Percentiles rank a stretch among this genome's conserved stretches.
Evolutionary conservation across 2,329 filamentous ascomycete genomes (phyloP).

Genomic region (Nannizzia gypsea): DNA sequence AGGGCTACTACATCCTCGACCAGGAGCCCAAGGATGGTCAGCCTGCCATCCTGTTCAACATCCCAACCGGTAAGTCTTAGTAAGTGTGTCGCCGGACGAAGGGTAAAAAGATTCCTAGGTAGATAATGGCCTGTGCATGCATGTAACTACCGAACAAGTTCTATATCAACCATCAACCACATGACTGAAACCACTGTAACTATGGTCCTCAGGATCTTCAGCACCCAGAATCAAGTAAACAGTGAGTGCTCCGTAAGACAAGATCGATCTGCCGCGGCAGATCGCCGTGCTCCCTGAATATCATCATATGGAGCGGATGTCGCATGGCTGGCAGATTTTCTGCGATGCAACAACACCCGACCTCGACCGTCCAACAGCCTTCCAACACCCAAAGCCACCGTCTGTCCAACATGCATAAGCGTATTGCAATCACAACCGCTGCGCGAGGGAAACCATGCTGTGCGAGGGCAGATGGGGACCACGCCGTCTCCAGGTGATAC

Average conservation of each 20-base stretch:
- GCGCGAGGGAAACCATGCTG: background rate
- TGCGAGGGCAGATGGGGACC: background rate
- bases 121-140: too few species aligned
- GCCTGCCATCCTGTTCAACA: conserved; percentile 54
- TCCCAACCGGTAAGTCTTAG: conserved; percentile 50
- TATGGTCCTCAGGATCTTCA: background rate
- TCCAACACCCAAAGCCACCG: background rate
- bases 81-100: conserved; percentile 3
- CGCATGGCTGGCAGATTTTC: background rate
- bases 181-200: background rate
- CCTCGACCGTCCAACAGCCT: background rate
- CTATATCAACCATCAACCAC: background rate
- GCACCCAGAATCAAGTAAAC: background rate
- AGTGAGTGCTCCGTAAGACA: background rate
- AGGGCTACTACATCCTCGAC: conserved; percentile 85
- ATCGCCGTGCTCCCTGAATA: background rate
- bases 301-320: background rate
- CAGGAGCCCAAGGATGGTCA: conserved; percentile 46
- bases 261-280: background rate
- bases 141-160: too few species aligned
- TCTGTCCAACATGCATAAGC: background rate
- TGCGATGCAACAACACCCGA: background rate
- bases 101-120: background rate
- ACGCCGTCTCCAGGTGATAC: background rate
- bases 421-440: background rate